Conservation (phyloP, 306 rosid species). For the Crataegus laevigata region DNA sequence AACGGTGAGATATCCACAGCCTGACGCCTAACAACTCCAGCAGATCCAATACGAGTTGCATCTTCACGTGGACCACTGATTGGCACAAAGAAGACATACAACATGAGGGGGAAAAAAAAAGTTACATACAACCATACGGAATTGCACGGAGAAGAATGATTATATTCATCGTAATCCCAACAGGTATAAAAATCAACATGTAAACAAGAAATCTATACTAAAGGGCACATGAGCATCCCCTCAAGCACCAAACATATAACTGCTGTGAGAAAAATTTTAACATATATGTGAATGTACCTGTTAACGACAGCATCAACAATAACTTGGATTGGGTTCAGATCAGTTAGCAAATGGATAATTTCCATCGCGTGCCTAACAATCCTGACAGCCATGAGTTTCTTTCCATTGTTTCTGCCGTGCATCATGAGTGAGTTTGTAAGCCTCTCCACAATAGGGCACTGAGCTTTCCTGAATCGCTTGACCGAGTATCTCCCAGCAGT, state of each 20-base stretch:
- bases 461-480: background rate
- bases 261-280: background rate
- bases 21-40: slow-evolving; percentile 54
- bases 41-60: slow-evolving; percentile 53
- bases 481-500: slow-evolving; percentile 31
- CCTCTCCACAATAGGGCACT: slow-evolving; percentile 28
- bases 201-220: background rate
- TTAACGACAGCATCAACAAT: slow-evolving; percentile 30
- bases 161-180: background rate
- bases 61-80: slow-evolving; percentile 56
- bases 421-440: slow-evolving; percentile 29
- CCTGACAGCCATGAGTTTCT: slow-evolving; percentile 26
- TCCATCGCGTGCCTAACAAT: slow-evolving; percentile 31
- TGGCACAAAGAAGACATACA: background rate
- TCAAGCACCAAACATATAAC: background rate
- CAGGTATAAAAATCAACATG: background rate
- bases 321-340: slow-evolving; percentile 30
- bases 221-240: background rate
- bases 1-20: slow-evolving; percentile 51
- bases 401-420: slow-evolving; percentile 28
- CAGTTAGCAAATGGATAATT: slow-evolving; percentile 30
- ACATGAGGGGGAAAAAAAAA: too few relatives aligned
- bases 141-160: background rate
- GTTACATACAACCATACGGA: background rate
- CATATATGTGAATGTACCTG: background rate